Evolutionary conservation across 768 basidiomycete genomes (phyloP).

Genomic region (Hericium rajendrae): DNA sequence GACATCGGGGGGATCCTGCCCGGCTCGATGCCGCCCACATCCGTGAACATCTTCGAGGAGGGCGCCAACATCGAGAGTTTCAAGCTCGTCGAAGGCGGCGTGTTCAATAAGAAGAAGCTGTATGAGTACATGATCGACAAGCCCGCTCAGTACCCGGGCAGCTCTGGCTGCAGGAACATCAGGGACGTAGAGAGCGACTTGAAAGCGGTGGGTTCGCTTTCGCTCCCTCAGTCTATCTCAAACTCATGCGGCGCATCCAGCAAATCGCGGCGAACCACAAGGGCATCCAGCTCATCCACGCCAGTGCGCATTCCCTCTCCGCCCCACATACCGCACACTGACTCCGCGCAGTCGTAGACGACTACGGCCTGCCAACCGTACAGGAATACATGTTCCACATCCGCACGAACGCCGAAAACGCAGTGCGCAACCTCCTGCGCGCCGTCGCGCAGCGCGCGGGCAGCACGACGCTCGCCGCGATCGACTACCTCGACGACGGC

Average conservation of each 20-base stretch:
- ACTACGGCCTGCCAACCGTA: conserved; percentile 78
- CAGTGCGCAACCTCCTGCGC: conserved; percentile 74
- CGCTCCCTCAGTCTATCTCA: not conserved
- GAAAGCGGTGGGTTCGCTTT: conserved; percentile 55
- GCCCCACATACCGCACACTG: not conserved
- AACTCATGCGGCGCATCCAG: conserved; percentile 24
- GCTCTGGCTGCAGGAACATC: conserved; percentile 80
- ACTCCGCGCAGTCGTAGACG: conserved; percentile 55
- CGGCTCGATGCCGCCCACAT: conserved; percentile 93
- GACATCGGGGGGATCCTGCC: conserved; percentile 91
- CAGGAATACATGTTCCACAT: conserved; percentile 94
- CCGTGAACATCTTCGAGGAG: conserved; percentile 86
- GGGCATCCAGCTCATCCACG: conserved; percentile 77
- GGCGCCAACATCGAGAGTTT: conserved; percentile 87
- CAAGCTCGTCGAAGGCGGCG: conserved; percentile 78
- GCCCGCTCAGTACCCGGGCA: conserved; percentile 74
- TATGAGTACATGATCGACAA: conserved; percentile 73
- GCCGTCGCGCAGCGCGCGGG: conserved; percentile 66
- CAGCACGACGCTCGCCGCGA: conserved; percentile 50
- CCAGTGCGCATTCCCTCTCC: conserved; percentile 32
- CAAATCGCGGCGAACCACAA: conserved; percentile 95
- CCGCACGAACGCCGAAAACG: conserved; percentile 77
- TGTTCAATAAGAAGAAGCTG: conserved; percentile 71
- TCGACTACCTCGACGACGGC: conserved; percentile 85
- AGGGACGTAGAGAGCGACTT: conserved; percentile 87